These are phyloP conservation scores for Pestalotiopsis sp. DNA, from an alignment of 2,329 filamentous ascomycete genomes.

Conservation along the genomic window DNA sequence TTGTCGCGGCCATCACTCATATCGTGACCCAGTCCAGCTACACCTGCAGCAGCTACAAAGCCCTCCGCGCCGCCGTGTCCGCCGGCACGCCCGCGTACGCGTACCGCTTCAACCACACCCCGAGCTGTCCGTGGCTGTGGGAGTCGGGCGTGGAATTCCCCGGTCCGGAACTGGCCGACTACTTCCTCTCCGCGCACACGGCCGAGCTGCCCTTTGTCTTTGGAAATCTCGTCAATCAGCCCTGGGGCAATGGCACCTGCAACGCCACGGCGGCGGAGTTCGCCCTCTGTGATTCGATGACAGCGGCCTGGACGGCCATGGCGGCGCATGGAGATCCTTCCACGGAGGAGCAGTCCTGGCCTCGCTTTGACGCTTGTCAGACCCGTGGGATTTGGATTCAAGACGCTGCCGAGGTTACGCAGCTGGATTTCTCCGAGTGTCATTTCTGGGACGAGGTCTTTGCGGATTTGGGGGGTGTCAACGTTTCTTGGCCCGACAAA, in stretches of 20 bases:
- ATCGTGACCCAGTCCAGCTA: background rate
- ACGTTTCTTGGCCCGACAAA: background rate
- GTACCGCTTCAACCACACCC: background rate
- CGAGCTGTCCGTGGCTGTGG: background rate
- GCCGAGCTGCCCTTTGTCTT: slow-evolving; percentile 2
- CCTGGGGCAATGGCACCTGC: background rate
- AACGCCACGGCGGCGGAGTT: background rate
- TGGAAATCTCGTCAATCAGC: background rate
- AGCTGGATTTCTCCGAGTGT: background rate
- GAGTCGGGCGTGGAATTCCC: background rate
- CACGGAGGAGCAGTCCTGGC: background rate
- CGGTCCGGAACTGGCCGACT: background rate
- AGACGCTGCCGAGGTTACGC: background rate
- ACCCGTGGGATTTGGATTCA: background rate
- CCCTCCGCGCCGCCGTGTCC: background rate
- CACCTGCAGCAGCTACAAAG: background rate
- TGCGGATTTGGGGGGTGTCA: background rate
- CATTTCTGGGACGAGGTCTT: background rate
- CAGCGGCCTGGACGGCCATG: background rate
- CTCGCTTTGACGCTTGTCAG: background rate
- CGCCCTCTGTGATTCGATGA: background rate
- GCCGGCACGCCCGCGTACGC: background rate
- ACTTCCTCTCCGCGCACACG: background rate
- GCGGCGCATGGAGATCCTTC: background rate
- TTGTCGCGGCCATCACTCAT: background rate